phyloP scores from a whole-genome alignment of 768 basidiomycete genomes.

The Pholiota microspora region DNA sequence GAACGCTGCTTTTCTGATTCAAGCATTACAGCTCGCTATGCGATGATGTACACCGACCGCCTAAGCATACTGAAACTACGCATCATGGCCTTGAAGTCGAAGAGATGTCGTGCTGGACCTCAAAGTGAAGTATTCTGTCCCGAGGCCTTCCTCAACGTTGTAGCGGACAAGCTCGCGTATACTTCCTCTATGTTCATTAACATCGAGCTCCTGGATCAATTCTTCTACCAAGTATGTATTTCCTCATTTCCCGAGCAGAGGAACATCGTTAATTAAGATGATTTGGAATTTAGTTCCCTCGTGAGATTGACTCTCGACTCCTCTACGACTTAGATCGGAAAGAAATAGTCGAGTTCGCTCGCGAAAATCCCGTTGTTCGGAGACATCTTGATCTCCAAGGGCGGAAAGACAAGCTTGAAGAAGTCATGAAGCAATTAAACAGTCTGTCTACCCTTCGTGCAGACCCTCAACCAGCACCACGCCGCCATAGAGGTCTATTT shows the following conservation, averaged over 20 bases:
- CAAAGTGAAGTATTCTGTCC: conserved; percentile 90
- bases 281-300: conserved; percentile 69
- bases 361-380: conserved; percentile 90
- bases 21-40: conserved; percentile 73
- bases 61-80: conserved; percentile 83
- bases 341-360: conserved; percentile 89
- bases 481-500: conserved; percentile 78
- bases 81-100: conserved; percentile 81
- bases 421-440: conserved; percentile 96
- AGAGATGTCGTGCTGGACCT: conserved; percentile 85
- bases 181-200: conserved; percentile 99
- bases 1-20: conserved; percentile 10
- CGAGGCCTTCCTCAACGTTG: conserved; percentile 94
- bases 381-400: conserved; percentile 93
- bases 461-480: conserved; percentile 71
- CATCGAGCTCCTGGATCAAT: conserved; percentile 96
- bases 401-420: conserved; percentile 95
- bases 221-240: conserved; percentile 87
- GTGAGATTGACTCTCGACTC: conserved; percentile 93
- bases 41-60: conserved; percentile 83
- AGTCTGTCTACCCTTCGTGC: conserved; percentile 85
- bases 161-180: conserved; percentile 94
- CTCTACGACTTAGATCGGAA: conserved; percentile 90
- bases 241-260: neutral
- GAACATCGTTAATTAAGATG: conserved; percentile 4